phyloP scores from a whole-genome alignment of 2,329 filamentous ascomycete genomes.

The Ophiostoma ulmi region DNA sequence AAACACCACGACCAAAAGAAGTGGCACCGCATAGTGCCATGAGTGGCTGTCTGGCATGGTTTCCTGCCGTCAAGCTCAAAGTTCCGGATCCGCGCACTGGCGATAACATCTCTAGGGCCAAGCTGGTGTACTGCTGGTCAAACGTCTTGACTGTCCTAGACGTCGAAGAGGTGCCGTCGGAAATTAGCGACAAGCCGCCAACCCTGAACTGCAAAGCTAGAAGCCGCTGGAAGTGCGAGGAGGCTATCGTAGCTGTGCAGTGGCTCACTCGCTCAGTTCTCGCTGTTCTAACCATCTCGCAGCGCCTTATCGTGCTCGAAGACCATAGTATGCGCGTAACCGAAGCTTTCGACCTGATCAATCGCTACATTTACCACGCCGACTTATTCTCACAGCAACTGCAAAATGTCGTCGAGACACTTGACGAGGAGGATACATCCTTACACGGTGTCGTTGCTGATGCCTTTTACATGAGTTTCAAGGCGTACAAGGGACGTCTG shows the following conservation, averaged over 20 bases:
- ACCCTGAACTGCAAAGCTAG: constrained; percentile 74
- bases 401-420: constrained; percentile 75
- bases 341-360: constrained; percentile 85
- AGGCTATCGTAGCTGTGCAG: constrained; percentile 92
- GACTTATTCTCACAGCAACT: constrained; percentile 88
- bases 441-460: constrained; percentile 96
- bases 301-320: constrained; percentile 86
- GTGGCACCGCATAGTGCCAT: constrained; percentile 83
- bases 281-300: constrained; percentile 86
- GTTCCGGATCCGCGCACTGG: constrained; percentile 61
- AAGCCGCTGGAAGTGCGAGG: constrained; percentile 87
- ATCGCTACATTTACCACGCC: constrained; percentile 86
- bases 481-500: constrained; percentile 85
- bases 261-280: constrained; percentile 94
- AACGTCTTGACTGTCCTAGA: constrained; percentile 94
- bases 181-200: constrained; percentile 69
- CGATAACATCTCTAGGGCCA: constrained; percentile 69
- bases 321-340: constrained; percentile 80
- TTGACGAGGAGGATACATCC: constrained; percentile 78
- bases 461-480: constrained; percentile 97
- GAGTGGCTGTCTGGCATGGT: constrained; percentile 94
- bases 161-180: constrained; percentile 64
- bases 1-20: constrained; percentile 85
- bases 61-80: constrained; percentile 90
- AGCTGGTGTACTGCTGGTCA: constrained; percentile 97